Evolutionary conservation across 371 early-diverging fungal genomes (phyloP).

Genomic region (Mucor sp.): DNA sequence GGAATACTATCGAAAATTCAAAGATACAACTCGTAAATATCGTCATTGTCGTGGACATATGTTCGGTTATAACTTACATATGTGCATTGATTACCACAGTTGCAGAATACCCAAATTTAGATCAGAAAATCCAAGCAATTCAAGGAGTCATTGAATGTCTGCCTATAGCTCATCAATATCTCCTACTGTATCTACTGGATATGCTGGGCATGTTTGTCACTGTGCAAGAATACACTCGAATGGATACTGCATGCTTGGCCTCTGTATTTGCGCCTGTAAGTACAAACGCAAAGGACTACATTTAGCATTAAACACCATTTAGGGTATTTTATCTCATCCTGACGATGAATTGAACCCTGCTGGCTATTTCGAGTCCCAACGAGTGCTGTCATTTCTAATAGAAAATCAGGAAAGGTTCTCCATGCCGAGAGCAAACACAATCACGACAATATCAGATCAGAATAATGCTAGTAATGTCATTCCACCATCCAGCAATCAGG

Average conservation of each 20-base stretch:
- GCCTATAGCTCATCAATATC: constrained; percentile 55
- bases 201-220: constrained; percentile 54
- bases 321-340: constrained; percentile 59
- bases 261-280: constrained; percentile 62
- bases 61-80: background rate
- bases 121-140: constrained; percentile 44
- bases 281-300: background rate
- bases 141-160: constrained; percentile 51
- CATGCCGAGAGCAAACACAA: constrained; percentile 21
- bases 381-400: constrained; percentile 59
- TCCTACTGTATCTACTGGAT: constrained; percentile 61
- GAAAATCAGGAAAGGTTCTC: constrained; percentile 40
- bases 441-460: background rate
- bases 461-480: background rate
- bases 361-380: constrained; percentile 57
- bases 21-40: constrained; percentile 28
- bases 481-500: background rate
- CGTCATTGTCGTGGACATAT: background rate
- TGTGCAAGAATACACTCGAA: constrained; percentile 53
- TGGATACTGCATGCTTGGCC: constrained; percentile 58
- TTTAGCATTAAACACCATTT: background rate
- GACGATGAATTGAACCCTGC: constrained; percentile 56
- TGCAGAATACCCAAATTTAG: background rate
- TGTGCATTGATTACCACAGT: background rate
- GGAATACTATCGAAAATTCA: constrained; percentile 53